Evolutionary conservation across 768 basidiomycete genomes (phyloP).

Genomic region (Pulveroboletus ravenelii): DNA sequence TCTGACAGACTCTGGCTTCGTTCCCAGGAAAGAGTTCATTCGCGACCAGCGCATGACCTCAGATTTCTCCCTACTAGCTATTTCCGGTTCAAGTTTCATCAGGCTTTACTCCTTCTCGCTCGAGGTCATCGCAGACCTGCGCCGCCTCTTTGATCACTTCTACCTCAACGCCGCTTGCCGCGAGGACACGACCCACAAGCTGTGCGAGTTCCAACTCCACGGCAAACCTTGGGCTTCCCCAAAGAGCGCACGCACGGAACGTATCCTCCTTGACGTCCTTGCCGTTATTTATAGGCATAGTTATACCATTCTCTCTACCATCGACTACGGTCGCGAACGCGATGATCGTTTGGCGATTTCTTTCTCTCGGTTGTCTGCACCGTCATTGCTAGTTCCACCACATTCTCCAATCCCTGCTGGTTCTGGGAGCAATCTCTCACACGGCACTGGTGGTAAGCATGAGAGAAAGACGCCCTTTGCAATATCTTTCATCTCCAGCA

Average conservation of each 20-base stretch:
- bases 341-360: constrained; percentile 70
- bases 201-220: constrained; percentile 62
- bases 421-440: constrained; percentile 35
- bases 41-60: constrained; percentile 51
- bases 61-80: constrained; percentile 65
- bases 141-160: constrained; percentile 49
- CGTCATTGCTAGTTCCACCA: constrained; percentile 34
- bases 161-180: constrained; percentile 42
- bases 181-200: constrained; percentile 52
- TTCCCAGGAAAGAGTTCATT: constrained; percentile 70
- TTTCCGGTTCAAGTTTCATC: constrained; percentile 59
- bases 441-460: constrained; percentile 31
- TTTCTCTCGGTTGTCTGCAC: constrained; percentile 51
- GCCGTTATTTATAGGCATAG: constrained; percentile 58
- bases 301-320: constrained; percentile 58
- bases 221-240: constrained; percentile 71
- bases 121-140: constrained; percentile 47
- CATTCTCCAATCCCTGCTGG: constrained; percentile 37
- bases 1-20: constrained; percentile 46
- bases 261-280: constrained; percentile 64
- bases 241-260: constrained; percentile 62
- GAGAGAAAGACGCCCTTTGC: constrained; percentile 54
- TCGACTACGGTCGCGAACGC: constrained; percentile 73
- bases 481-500: constrained; percentile 66
- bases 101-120: constrained; percentile 67